Evolutionary conservation across 768 basidiomycete genomes (phyloP).

Genomic region (Sporobolomyces phaffii): DNA sequence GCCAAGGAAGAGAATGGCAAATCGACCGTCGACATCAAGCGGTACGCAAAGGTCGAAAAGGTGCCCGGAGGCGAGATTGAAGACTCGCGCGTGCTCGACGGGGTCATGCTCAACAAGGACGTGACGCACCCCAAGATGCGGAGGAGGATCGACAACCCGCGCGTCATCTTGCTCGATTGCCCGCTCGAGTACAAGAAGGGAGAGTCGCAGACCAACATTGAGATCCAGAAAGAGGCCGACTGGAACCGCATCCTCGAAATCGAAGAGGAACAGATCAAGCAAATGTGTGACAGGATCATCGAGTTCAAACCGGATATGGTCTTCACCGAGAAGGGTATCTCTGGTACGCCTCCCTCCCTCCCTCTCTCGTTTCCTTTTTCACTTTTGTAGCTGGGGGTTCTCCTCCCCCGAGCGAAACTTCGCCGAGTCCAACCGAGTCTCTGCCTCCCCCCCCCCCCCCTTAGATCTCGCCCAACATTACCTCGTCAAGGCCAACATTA

Average conservation of each 20-base stretch:
- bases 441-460: background rate
- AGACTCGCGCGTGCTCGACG: slow-evolving; percentile 73
- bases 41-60: slow-evolving; percentile 95
- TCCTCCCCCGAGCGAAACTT: too few relatives aligned
- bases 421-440: background rate
- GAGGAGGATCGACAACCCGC: slow-evolving; percentile 76
- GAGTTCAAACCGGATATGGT: slow-evolving; percentile 93
- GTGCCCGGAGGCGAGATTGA: slow-evolving; percentile 97
- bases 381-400: too few relatives aligned
- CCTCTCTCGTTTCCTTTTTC: background rate
- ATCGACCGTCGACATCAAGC: slow-evolving; percentile 93
- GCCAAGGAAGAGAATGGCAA: slow-evolving; percentile 54
- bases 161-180: slow-evolving; percentile 75
- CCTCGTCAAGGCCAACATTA: slow-evolving; percentile 76
- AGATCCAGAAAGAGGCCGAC: slow-evolving; percentile 86
- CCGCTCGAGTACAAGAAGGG: slow-evolving; percentile 99
- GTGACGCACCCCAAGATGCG: slow-evolving; percentile 97
- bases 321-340: slow-evolving; percentile 96
- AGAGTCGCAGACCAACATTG: slow-evolving; percentile 96
- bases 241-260: slow-evolving; percentile 88
- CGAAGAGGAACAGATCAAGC: slow-evolving; percentile 94
- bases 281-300: slow-evolving; percentile 71
- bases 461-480: slow-evolving; percentile 88
- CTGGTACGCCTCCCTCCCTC: slow-evolving; percentile 56
- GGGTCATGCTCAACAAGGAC: slow-evolving; percentile 98